Evolutionary conservation across 1,284 basidiomycete species (phyloP), one percentile per base, ranked within the genome.

Genomic region (Marasmius tenuissimus): DNA sequence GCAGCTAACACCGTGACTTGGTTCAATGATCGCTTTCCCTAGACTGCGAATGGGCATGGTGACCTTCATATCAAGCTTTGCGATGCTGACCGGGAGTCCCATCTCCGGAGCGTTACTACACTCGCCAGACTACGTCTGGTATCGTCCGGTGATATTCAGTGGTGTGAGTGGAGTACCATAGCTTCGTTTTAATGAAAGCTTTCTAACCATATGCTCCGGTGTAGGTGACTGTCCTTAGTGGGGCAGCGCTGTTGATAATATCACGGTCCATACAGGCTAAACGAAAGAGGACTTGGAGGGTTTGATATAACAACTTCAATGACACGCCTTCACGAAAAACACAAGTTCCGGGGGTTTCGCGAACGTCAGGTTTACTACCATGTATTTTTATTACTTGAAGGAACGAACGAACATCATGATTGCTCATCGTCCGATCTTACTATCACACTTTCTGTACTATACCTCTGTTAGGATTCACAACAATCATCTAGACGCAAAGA

Each of bases 1-100:
- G 22, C 34, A 18, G 20, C 47, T 18, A 59, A 47, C 52, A 16
- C 50, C 22, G 16, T 54, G 34, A 20, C 42, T 38, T 18, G 49
- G 2, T 42, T 4, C 16, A n/a, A n/a, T 35, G 51, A 38, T 39
- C 45, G 49, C 2, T 60, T 34, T 20, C 38, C 22, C 34, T 35
- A 66, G 65, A 40, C 63, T 63, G 10, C 61, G 67, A n/a, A 65
- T 67, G 55, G 67, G 67, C 18, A 34, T 67, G 3, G 52, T 66
- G 40, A 59, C 62, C 45, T 66, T 67, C 27, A 53, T 66, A 3
- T 57, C 58, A 18, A 65, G 64, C 45, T 63, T 68, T 39, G 63
- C 60, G 1, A 51, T 66, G 47, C 63, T 68, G 4, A 67, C 66
- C 5, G 67, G 67, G 4, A 66, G 62, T 40, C 67, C 67, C 3